Conservation (phyloP, 768 basidiomycete genomes). For the Coprinellus micaceus region DNA sequence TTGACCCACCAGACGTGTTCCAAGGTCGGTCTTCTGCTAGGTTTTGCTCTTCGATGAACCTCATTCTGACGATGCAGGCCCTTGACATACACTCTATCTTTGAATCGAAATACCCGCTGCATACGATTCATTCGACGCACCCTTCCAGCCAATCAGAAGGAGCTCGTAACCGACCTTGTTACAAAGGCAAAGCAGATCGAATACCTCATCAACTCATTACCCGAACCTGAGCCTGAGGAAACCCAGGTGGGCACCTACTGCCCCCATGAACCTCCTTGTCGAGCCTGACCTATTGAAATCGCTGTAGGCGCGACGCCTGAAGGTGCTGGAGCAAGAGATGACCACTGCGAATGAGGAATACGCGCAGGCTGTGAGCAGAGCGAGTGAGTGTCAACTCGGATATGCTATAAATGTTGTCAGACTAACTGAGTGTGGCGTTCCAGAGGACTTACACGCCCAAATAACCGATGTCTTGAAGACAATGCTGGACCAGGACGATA, state of each 20-base stretch:
- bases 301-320: slow-evolving; percentile 59
- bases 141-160: slow-evolving; percentile 71
- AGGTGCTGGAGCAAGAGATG: slow-evolving; percentile 69
- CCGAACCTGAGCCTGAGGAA: slow-evolving; percentile 75
- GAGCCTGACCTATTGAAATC: background rate
- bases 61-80: background rate
- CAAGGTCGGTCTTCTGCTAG: slow-evolving; percentile 46
- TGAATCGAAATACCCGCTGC: too few species aligned
- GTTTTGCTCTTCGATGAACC: background rate
- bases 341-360: slow-evolving; percentile 73
- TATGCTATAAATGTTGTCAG: background rate
- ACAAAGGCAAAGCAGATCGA: slow-evolving; percentile 89
- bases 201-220: slow-evolving; percentile 75
- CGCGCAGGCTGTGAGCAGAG: slow-evolving; percentile 61
- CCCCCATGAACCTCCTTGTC: background rate
- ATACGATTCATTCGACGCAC: too few species aligned
- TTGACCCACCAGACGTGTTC: slow-evolving; percentile 68
- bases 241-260: slow-evolving; percentile 62
- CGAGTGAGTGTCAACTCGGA: slow-evolving; percentile 51
- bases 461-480: slow-evolving; percentile 53
- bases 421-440: background rate
- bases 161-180: slow-evolving; percentile 79
- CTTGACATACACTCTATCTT: too few species aligned
- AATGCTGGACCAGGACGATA: slow-evolving; percentile 55
- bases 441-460: slow-evolving; percentile 60